Conservation (phyloP, 192 early-diverging fungal genomes). For the Allomyces macrogynus region DNA sequence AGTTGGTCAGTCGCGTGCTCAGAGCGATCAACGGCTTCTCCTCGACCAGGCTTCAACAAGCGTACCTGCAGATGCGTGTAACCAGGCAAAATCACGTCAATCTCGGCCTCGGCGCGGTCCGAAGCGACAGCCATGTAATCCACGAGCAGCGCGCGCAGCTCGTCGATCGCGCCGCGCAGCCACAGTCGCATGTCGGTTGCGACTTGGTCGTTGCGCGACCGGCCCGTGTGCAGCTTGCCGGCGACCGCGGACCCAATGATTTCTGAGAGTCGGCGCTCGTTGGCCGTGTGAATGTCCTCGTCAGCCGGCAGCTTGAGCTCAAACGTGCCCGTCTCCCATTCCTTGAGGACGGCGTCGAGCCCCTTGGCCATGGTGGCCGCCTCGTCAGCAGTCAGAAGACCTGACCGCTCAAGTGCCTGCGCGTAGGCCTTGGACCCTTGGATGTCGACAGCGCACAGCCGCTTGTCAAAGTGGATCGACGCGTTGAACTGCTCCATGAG, state of each 20-base stretch:
- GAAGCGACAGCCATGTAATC: conserved; percentile 54
- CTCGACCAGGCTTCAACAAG: not conserved
- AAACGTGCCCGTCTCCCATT: conserved; percentile 66
- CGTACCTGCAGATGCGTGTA: conserved; percentile 90
- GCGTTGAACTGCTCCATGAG: conserved; percentile 94
- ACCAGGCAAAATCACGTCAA: conserved; percentile 94
- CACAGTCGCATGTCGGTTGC: conserved; percentile 94
- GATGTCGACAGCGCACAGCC: conserved; percentile 79
- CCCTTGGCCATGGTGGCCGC: conserved; percentile 48
- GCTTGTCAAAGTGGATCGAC: conserved; percentile 80
- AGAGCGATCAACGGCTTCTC: not conserved
- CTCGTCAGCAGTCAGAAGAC: conserved; percentile 62
- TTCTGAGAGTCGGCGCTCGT: conserved; percentile 86
- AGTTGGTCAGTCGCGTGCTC: conserved; percentile 1
- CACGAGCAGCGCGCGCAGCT: conserved; percentile 35
- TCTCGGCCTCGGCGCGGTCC: conserved; percentile 61
- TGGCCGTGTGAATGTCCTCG: conserved; percentile 99
- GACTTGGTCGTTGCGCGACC: conserved; percentile 92
- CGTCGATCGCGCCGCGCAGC: conserved; percentile 42
- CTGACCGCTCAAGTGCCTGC: conserved; percentile 46
- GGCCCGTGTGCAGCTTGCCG: conserved; percentile 93
- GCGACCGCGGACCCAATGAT: conserved; percentile 64
- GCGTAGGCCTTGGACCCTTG: conserved; percentile 75
- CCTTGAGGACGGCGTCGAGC: conserved; percentile 47
- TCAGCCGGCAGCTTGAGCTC: conserved; percentile 42